These are phyloP conservation scores for Erodium maritimum DNA, from an alignment of 345 rosid genomes.

Conservation along the genomic window DNA sequence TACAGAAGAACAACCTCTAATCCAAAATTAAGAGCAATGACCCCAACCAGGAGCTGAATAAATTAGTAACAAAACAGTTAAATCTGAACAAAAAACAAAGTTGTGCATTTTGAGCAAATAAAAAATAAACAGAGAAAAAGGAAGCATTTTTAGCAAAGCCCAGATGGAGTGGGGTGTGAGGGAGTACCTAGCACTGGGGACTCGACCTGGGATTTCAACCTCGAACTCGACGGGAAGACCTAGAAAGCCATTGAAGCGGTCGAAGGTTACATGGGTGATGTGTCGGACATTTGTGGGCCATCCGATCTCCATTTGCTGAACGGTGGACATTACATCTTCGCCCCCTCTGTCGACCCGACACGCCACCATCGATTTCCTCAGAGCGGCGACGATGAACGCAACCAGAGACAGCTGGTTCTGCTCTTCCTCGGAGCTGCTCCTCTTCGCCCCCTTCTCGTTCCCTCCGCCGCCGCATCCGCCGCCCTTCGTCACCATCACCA, in stretches of 20 bases:
- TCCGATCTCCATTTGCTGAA: slow-evolving; percentile 74
- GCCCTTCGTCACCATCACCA: slow-evolving; percentile 70
- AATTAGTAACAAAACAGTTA: too few relatives aligned
- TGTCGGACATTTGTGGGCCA: slow-evolving; percentile 92
- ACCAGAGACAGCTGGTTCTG: slow-evolving; percentile 62
- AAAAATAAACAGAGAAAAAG: too few relatives aligned
- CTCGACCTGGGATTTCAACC: slow-evolving; percentile 89
- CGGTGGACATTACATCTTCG: slow-evolving; percentile 43
- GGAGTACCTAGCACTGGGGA: slow-evolving; percentile 83
- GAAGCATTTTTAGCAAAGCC: too few relatives aligned
- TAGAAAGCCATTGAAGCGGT: slow-evolving; percentile 79
- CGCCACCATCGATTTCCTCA: slow-evolving; percentile 78
- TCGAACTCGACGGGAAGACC: slow-evolving; percentile 93
- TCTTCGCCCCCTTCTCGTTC: slow-evolving; percentile 19
- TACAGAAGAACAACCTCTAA: too few relatives aligned
- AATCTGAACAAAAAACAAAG: too few relatives aligned
- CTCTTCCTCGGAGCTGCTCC: slow-evolving; percentile 33
- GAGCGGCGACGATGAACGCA: slow-evolving; percentile 50
- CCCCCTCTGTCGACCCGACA: slow-evolving; percentile 51
- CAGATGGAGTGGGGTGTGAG: too few relatives aligned
- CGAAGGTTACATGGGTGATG: slow-evolving; percentile 85
- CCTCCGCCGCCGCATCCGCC: slow-evolving; percentile 55
- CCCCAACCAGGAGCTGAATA: too few relatives aligned
- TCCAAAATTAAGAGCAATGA: too few relatives aligned
- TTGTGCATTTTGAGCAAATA: too few relatives aligned